Evolutionary conservation across 2,329 filamentous ascomycete genomes (phyloP), one percentile per base, ranked within the genome.

Genomic region (Endothia cerciana): DNA sequence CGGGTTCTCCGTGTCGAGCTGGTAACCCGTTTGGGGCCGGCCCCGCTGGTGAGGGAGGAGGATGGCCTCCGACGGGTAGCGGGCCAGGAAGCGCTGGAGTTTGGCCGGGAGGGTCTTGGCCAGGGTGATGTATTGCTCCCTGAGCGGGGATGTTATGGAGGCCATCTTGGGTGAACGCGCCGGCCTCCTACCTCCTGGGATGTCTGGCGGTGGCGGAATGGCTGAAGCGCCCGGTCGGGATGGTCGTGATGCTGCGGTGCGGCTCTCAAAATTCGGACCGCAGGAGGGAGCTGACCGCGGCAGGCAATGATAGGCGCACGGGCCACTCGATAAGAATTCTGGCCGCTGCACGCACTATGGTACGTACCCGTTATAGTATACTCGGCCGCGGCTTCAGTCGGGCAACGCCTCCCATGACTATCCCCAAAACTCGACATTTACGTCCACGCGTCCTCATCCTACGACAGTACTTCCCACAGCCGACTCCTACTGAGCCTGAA

Each of bases 31-130:
- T 78, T 75, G 69, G 49, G 69, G 57, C 41, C n/a, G 8, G 53
- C 79, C 72, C 72, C 71, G 36, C 74, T 71, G 74, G 69, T 81
- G 72, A 70, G 79, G 73, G 59, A 77, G 73, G 60, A 87, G 80
- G 74, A 89, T 84, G 71, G 85, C 78, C 62, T 81, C 85, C 58
- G 94, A 93, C 51, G 95, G 95, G 78, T 94, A 97, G 70, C 91
- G 91, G 65, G 91, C 90, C 79, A 99, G 91, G 85, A 99, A 97
- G 73, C 89, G 88, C 75, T 91, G 87, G 56, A 99, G 87, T 49
- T 90, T 90, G 63, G 87, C 82, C 10, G 93, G 95, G 49, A 98
- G 87, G 70, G 86, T 82, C 78, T 89, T 87, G 68, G 91, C 91
- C 66, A 93, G 83, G 73, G 83, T 80, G 70, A 87, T 76, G 70